These are phyloP conservation scores for Diaporthe australafricana DNA, from an alignment of 2,329 filamentous ascomycete genomes.

Conservation along the genomic window DNA sequence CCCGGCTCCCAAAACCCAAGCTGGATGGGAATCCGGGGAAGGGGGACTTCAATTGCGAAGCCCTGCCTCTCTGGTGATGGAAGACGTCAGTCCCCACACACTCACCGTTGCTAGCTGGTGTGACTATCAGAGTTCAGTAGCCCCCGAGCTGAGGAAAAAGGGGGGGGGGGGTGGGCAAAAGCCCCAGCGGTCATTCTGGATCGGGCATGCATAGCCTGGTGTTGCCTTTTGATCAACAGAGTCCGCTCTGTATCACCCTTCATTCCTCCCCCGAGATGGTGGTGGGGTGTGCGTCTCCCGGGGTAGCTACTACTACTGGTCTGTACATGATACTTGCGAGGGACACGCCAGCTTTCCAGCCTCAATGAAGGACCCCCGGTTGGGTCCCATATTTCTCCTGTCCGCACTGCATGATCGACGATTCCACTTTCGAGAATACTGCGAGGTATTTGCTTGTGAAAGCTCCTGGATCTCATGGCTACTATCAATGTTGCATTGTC, in stretches of 20 bases:
- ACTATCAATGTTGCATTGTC: background rate
- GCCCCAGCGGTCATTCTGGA: background rate
- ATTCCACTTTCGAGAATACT: background rate
- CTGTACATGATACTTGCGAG: background rate
- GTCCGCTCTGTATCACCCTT: background rate
- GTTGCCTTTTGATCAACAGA: conserved; percentile 2
- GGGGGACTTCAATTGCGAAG: background rate
- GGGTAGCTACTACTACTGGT: background rate
- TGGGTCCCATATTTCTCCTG: background rate
- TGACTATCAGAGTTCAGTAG: conserved; percentile 16
- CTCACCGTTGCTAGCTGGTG: background rate
- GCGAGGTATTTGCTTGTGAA: background rate
- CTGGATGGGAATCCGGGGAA: background rate
- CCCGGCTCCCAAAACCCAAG: background rate
- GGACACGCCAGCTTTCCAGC: background rate
- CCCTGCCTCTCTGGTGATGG: background rate
- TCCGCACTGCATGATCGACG: background rate
- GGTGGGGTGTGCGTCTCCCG: conserved; percentile 19
- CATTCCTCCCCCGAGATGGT: background rate
- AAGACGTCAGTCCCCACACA: conserved; percentile 3
- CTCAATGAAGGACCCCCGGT: background rate
- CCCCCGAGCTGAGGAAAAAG: background rate
- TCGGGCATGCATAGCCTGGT: conserved; percentile 2
- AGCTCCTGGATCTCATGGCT: background rate
- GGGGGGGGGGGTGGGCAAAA: background rate